Conservation (phyloP, 2,329 filamentous ascomycete species). For the Mariannaea sp. region DNA sequence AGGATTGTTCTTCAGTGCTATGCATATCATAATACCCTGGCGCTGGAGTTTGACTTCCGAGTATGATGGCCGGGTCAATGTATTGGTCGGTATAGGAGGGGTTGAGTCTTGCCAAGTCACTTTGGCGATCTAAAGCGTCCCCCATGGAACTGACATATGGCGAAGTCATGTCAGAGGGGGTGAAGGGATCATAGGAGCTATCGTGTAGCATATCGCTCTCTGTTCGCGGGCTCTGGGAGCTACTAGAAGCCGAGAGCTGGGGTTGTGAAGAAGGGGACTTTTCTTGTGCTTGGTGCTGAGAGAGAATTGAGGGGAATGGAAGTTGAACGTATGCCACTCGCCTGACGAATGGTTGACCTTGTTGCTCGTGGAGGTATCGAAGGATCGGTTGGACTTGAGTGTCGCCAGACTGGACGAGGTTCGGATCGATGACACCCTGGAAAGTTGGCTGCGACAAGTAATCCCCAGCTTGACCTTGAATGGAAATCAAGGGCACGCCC, state of each 20-base stretch:
- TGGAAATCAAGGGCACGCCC: not conserved
- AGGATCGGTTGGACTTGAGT: conserved; percentile 8
- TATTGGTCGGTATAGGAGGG: conserved; percentile 12
- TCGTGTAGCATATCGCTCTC: conserved; percentile 26
- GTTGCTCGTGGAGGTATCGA: conserved; percentile 24
- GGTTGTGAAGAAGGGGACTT: conserved; percentile 28
- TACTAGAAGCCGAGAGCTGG: conserved; percentile 23
- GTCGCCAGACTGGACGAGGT: not conserved
- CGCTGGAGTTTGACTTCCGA: conserved; percentile 11
- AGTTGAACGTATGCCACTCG: not conserved
- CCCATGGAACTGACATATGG: conserved; percentile 17
- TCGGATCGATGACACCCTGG: conserved; percentile 14
- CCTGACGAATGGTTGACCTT: conserved; percentile 6
- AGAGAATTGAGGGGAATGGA: conserved; percentile 4
- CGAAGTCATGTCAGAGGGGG: conserved; percentile 23
- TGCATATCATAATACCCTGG: not conserved
- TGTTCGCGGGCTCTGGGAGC: conserved; percentile 27
- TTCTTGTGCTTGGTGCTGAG: conserved; percentile 14
- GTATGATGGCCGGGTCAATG: conserved; percentile 27
- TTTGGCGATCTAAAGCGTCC: conserved; percentile 10
- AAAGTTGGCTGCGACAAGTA: not conserved
- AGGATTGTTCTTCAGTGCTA: conserved; percentile 1
- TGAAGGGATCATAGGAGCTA: conserved; percentile 24
- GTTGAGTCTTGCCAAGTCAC: conserved; percentile 19
- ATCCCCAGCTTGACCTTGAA: not conserved